Percentiles rank a stretch among this genome's conserved stretches.
Conservation (phyloP, 257 asterid species). For the Plantago elongata region DNA sequence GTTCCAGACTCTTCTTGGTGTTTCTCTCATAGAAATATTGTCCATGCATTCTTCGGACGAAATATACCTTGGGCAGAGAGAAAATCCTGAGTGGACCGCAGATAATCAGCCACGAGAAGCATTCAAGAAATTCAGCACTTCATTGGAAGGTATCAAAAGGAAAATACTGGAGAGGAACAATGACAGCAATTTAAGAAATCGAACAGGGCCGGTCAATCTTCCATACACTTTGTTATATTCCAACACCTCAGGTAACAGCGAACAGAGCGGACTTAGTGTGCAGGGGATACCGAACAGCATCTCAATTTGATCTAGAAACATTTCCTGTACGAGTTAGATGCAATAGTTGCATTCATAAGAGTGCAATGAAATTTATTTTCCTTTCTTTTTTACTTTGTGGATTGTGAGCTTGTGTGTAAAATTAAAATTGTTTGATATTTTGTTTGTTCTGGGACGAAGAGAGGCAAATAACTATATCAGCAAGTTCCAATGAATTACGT, state of each 20-base stretch:
- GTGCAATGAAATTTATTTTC: too few species aligned
- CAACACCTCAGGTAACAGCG: conserved; percentile 32
- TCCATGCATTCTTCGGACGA: conserved; percentile 72
- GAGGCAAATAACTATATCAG: too few species aligned
- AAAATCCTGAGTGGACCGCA: conserved; percentile 47
- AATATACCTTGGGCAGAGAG: conserved; percentile 67
- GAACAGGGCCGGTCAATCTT: conserved; percentile 57
- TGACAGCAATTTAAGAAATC: conserved; percentile 32
- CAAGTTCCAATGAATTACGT: too few species aligned
- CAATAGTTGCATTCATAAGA: too few species aligned
- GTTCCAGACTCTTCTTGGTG: conserved; percentile 59
- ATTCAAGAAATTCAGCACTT: conserved; percentile 35
- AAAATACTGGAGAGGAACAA: conserved; percentile 37
- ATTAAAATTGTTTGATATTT: too few species aligned
- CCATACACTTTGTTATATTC: conserved; percentile 57
- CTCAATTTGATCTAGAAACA: conserved; percentile 37
- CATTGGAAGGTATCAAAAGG: conserved; percentile 37
- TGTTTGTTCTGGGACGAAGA: too few species aligned
- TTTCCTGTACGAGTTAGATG: not conserved
- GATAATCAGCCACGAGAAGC: conserved; percentile 40
- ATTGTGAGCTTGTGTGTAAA: too few species aligned
- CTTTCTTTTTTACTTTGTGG: too few species aligned
- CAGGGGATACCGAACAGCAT: conserved; percentile 75
- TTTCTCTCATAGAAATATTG: conserved; percentile 61
- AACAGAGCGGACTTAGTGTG: conserved; percentile 59